These are phyloP conservation scores for Penstemon eatonii DNA, from an alignment of 257 asterid genomes.

Conservation along the genomic window DNA sequence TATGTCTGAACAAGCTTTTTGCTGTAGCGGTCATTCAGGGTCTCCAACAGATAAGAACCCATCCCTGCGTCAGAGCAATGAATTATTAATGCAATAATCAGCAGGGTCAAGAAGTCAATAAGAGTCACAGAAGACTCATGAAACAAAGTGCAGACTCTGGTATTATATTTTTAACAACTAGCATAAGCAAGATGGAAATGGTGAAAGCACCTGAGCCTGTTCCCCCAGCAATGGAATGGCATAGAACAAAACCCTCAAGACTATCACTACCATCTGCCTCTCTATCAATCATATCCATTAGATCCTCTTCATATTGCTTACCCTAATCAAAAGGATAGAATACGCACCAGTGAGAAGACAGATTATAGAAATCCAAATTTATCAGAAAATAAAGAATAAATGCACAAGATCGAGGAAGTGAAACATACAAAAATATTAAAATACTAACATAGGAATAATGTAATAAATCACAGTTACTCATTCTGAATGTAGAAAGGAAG, in stretches of 20 bases:
- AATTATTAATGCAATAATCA: conserved; percentile 23
- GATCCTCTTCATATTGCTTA: conserved; percentile 91
- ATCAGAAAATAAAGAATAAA: neutral
- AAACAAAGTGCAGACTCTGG: neutral
- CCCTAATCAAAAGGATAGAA: conserved; percentile 55
- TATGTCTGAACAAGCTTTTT: conserved; percentile 96
- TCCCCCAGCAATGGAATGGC: conserved; percentile 99
- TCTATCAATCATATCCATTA: conserved; percentile 99
- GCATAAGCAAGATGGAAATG: neutral
- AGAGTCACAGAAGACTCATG: conserved; percentile 1
- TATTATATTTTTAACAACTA: conserved; percentile 14
- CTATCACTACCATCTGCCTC: conserved; percentile 99
- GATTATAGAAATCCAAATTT: neutral
- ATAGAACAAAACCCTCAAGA: conserved; percentile 98
- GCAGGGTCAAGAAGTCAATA: conserved; percentile 7
- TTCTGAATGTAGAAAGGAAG: no score
- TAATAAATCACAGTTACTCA: neutral
- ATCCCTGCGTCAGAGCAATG: conserved; percentile 58
- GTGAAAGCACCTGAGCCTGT: conserved; percentile 76
- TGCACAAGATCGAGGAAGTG: neutral
- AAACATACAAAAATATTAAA: neutral
- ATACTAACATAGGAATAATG: neutral
- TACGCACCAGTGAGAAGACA: conserved; percentile 16
- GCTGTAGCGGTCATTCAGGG: conserved; percentile 96
- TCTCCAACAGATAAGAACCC: conserved; percentile 98